These are phyloP conservation scores for Stipa capillata DNA, from an alignment of 176 grass and related monocot species.

Conservation along the genomic window DNA sequence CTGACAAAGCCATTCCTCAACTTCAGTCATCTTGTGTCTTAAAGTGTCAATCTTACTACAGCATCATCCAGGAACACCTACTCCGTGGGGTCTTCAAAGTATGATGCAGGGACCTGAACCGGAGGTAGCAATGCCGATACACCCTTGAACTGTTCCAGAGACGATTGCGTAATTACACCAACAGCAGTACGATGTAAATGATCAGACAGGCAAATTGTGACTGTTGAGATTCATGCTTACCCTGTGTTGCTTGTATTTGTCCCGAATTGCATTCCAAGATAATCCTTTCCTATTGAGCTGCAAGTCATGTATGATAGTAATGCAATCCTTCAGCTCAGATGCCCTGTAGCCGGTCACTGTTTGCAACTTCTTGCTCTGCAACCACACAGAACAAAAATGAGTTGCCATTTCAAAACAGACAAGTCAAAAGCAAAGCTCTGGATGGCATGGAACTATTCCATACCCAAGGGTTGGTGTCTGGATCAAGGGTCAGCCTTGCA, in stretches of 20 bases:
- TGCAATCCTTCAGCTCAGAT: conserved; percentile 67
- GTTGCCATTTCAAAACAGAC: not conserved
- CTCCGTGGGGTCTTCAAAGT: conserved; percentile 26
- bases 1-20: not conserved
- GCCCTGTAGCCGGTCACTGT: conserved; percentile 48
- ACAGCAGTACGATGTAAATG: not conserved
- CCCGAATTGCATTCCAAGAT: conserved; percentile 41
- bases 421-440: not conserved
- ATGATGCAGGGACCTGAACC: conserved; percentile 47
- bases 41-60: not conserved
- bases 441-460: not conserved
- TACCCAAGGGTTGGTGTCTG: conserved; percentile 76
- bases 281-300: conserved; percentile 58
- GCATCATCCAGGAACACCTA: conserved; percentile 3
- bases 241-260: conserved; percentile 80
- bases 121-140: conserved; percentile 60
- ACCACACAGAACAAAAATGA: conserved; percentile 16
- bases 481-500: conserved; percentile 66
- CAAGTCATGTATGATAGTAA: conserved; percentile 50
- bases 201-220: not conserved
- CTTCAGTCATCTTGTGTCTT: not conserved
- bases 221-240: conserved; percentile 38
- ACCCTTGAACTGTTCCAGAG: conserved; percentile 70
- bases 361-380: conserved; percentile 66
- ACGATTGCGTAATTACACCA: conserved; percentile 20